phyloP scores from a whole-genome alignment of 106 monocot genomes.

The Allium fistulosum region DNA sequence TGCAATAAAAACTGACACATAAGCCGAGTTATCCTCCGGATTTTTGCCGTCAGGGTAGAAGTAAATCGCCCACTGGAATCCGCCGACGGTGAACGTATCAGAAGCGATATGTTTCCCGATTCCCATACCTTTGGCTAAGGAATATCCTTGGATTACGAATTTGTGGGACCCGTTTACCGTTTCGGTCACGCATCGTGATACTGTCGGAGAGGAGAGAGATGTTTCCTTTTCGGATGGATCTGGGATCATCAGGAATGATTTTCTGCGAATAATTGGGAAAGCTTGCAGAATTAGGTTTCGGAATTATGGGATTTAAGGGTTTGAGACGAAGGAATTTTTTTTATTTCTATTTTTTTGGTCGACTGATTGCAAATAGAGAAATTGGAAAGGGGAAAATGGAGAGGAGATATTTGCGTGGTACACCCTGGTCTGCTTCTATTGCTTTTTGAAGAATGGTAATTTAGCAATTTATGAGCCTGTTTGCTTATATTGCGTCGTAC shows the following conservation, averaged over 20 bases:
- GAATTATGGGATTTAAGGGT: too few species aligned
- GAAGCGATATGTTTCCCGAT: slow-evolving; percentile 8
- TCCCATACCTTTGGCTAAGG: slow-evolving; percentile 5
- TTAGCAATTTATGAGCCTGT: too few species aligned
- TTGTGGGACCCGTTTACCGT: slow-evolving; percentile 22
- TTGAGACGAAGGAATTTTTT: too few species aligned
- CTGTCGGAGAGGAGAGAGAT: slow-evolving; percentile 23
- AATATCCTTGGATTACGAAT: slow-evolving; percentile 20
- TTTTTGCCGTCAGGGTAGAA: slow-evolving; percentile 24
- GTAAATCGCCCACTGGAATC: slow-evolving; percentile 19
- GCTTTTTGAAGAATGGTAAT: too few species aligned
- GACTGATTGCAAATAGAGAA: too few species aligned
- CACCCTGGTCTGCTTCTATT: too few species aligned
- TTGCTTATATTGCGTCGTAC: too few species aligned
- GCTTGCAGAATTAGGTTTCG: too few species aligned
- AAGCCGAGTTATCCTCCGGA: slow-evolving; percentile 6
- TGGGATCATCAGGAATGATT: neutral
- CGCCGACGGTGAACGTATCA: slow-evolving; percentile 18
- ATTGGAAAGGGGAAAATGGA: too few species aligned
- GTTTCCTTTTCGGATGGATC: slow-evolving; percentile 4
- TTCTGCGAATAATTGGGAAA: too few species aligned
- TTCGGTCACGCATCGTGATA: slow-evolving; percentile 20
- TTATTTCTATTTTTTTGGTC: too few species aligned
- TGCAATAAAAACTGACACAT: slow-evolving; percentile 18
- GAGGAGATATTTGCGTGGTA: too few species aligned